phyloP scores from a whole-genome alignment of 441 rosid species.

The Bocquillonia castaneifolia region DNA sequence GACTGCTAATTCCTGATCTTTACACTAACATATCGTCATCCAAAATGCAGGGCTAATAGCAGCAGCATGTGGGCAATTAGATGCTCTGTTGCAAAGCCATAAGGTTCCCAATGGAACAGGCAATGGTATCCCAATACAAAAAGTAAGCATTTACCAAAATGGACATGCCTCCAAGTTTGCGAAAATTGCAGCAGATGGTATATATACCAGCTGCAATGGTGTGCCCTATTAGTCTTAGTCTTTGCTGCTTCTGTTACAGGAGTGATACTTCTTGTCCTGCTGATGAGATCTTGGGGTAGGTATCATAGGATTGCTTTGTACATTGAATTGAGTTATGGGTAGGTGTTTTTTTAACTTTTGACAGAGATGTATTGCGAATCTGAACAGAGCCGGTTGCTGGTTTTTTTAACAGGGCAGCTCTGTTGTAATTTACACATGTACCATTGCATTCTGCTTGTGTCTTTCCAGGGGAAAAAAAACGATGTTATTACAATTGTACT shows the following conservation, averaged over 20 bases:
- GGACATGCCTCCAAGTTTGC: slow-evolving; percentile 52
- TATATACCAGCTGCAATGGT: slow-evolving; percentile 47
- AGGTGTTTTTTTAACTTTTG: slow-evolving; percentile 19
- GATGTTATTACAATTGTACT: slow-evolving; percentile 7
- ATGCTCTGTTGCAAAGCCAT: slow-evolving; percentile 33
- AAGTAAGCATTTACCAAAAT: slow-evolving; percentile 37
- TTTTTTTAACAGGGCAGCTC: slow-evolving; percentile 32
- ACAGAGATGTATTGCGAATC: slow-evolving; percentile 1
- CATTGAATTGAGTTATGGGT: slow-evolving; percentile 28
- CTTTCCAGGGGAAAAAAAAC: neutral
- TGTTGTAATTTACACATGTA: slow-evolving; percentile 19
- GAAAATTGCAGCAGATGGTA: slow-evolving; percentile 45
- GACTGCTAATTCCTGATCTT: neutral
- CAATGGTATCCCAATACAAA: slow-evolving; percentile 27
- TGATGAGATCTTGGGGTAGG: slow-evolving; percentile 9
- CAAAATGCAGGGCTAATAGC: slow-evolving; percentile 64
- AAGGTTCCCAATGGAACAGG: slow-evolving; percentile 29
- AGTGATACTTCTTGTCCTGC: neutral
- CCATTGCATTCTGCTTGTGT: slow-evolving; percentile 18
- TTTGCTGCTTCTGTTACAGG: neutral
- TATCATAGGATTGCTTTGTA: slow-evolving; percentile 34
- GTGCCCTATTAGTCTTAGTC: slow-evolving; percentile 39
- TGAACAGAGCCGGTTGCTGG: slow-evolving; percentile 30
- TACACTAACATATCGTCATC: neutral
- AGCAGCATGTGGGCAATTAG: slow-evolving; percentile 75